Conservation (phyloP, 306 rosid genomes). For the Corylus avellana region DNA sequence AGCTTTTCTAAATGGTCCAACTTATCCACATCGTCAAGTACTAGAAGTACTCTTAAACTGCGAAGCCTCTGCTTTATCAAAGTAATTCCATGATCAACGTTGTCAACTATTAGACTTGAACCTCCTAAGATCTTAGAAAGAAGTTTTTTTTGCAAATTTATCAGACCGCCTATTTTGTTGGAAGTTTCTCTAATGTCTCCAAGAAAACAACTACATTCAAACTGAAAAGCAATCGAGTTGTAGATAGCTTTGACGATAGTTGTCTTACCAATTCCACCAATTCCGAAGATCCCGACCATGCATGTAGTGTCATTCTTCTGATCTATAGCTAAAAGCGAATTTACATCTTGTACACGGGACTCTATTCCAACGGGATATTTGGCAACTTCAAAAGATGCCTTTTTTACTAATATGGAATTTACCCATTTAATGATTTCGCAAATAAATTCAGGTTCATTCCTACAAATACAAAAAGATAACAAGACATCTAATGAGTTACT, state of each 20-base stretch:
- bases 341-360: neutral
- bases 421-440: too few species aligned
- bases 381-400: neutral
- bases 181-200: slow-evolving; percentile 7
- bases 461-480: too few species aligned
- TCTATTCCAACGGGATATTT: neutral
- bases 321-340: neutral
- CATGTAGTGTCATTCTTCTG: neutral
- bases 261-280: slow-evolving; percentile 10
- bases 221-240: neutral
- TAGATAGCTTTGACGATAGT: slow-evolving; percentile 11
- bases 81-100: neutral
- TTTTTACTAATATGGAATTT: neutral
- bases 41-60: too few species aligned
- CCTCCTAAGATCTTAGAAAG: slow-evolving; percentile 4
- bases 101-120: neutral
- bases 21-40: too few species aligned
- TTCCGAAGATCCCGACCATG: slow-evolving; percentile 13
- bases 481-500: too few species aligned
- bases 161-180: neutral
- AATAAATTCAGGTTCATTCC: too few species aligned
- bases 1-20: too few species aligned
- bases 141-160: slow-evolving; percentile 4
- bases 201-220: slow-evolving; percentile 5
- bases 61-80: neutral